Evolutionary conservation across 2,329 filamentous ascomycete genomes (phyloP).

Genomic region (Calcarisporium arbuscula): DNA sequence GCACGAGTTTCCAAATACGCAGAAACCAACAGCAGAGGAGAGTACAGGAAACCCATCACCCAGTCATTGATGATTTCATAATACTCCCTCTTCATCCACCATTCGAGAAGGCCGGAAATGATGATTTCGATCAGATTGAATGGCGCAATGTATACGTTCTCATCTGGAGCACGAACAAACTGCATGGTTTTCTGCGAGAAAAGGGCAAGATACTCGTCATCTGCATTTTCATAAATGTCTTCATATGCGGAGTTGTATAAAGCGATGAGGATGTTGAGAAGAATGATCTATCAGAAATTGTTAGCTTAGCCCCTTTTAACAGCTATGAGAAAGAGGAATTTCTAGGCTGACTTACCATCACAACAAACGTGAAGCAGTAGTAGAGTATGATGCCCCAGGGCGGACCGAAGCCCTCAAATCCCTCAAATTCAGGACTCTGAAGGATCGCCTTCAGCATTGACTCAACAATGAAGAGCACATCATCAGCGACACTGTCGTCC

Average conservation of each 20-base stretch:
- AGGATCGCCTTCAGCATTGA: constrained; percentile 87
- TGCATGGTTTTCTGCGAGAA: constrained; percentile 94
- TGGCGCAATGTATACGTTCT: constrained; percentile 96
- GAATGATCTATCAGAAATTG: constrained; percentile 44
- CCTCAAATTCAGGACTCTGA: constrained; percentile 82
- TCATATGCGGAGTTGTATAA: constrained; percentile 96
- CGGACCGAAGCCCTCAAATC: constrained; percentile 84
- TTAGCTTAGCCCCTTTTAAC: constrained; percentile 1
- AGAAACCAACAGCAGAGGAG: constrained; percentile 72
- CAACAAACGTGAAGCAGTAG: constrained; percentile 95
- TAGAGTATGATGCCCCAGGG: constrained; percentile 94
- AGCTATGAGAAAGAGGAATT: neutral
- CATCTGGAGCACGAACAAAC: constrained; percentile 92
- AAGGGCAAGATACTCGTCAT: constrained; percentile 90
- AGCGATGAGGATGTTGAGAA: constrained; percentile 94
- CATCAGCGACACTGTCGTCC: constrained; percentile 62
- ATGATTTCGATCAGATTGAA: constrained; percentile 92
- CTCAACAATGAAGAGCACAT: constrained; percentile 68
- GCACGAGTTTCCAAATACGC: constrained; percentile 63
- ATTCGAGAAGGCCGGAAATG: constrained; percentile 74
- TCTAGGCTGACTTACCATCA: constrained; percentile 60
- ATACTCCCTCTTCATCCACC: constrained; percentile 73
- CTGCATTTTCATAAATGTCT: constrained; percentile 87
- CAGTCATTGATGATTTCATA: constrained; percentile 84
- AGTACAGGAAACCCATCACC: constrained; percentile 83